Base-by-base conservation (phyloP, 371 early-diverging fungal species). In the Furculomyces boomerangus region DNA sequence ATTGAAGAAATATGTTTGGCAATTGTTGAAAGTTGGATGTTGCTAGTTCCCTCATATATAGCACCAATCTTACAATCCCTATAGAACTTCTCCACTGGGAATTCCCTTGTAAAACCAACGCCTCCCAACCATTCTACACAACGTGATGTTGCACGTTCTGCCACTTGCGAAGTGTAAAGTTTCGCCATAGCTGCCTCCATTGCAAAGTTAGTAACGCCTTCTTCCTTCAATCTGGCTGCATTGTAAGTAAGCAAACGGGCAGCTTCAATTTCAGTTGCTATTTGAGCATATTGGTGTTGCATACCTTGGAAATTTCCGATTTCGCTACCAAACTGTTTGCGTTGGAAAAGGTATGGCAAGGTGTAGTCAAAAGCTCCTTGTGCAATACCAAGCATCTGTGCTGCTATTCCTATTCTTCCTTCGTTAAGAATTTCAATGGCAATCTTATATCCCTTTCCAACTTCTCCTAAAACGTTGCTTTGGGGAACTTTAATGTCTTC, bases 111-210 rank as follows among this genome's bases (percentile, higher is more conserved):
- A 74, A 96, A 96, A 5, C 94, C 95, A 56, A 93, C 85, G 59
- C 98, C 96, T 61, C 96, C 98, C 64, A 86, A 75, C 97, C 93
- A 94, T 72, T 95, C 97, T 50, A 96, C 78, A 41, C 87, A 85
- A 67, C 84, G 79, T 31, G 87, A 79, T 10, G 94, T 80, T 26
- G 91, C 80, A 60, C 78, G 79, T 70, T 94, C 91, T 39, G 97
- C 97, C 24, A 96, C 80, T 74, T 95, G 94, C 51, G 88, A 86
- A 20, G 92, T 74, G 63, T 86, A 93, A 16, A 93, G 78, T 73
- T 97, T 96, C 61, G 93, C 93, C 94, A 97, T 94, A 46, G 95
- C 95, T 53, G 96, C 96, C 72, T 96, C 88, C 77, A 83, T 89
- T 53, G 85, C 72, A 61, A 97, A 93, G 46, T 71, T 66, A 67